Evolutionary conservation across 768 basidiomycete genomes (phyloP).

Genomic region (Clathrus columnatus): DNA sequence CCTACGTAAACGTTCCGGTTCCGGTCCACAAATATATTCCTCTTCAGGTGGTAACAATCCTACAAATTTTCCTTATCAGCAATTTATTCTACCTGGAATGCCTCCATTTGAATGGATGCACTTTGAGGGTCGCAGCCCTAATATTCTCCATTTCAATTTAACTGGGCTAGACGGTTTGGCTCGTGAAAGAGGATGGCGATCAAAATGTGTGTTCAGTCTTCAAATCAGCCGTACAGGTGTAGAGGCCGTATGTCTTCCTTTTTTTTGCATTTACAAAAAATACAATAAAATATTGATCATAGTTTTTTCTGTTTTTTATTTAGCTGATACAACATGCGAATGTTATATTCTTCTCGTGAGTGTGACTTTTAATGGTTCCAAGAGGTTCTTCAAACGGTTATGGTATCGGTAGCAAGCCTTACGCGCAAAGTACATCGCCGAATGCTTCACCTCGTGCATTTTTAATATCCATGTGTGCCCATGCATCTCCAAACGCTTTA

Average conservation of each 20-base stretch:
- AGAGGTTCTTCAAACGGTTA: background rate
- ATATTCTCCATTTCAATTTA: slow-evolving; percentile 72
- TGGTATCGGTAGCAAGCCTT: slow-evolving; percentile 40
- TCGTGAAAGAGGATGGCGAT: slow-evolving; percentile 75
- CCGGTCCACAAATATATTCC: slow-evolving; percentile 19
- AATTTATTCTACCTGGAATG: slow-evolving; percentile 41
- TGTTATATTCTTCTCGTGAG: slow-evolving; percentile 56
- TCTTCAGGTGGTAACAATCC: slow-evolving; percentile 26
- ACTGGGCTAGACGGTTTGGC: slow-evolving; percentile 75
- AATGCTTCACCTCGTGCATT: slow-evolving; percentile 65
- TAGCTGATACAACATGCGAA: slow-evolving; percentile 79
- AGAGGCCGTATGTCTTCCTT: slow-evolving; percentile 55
- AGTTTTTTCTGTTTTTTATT: slow-evolving; percentile 3
- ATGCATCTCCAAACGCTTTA: slow-evolving; percentile 63
- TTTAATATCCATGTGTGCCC: slow-evolving; percentile 59
- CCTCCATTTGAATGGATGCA: slow-evolving; percentile 85
- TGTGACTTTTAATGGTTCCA: background rate
- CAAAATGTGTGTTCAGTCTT: slow-evolving; percentile 72
- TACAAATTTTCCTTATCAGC: slow-evolving; percentile 21
- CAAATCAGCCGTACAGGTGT: slow-evolving; percentile 75
- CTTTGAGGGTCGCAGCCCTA: slow-evolving; percentile 73
- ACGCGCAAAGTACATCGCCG: slow-evolving; percentile 53
- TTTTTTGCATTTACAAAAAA: no score
- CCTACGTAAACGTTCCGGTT: slow-evolving; percentile 18
- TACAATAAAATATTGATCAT: slow-evolving; percentile 1